Conservation (phyloP, 1,284 basidiomycete species). For the Pseudozyma sp. region DNA sequence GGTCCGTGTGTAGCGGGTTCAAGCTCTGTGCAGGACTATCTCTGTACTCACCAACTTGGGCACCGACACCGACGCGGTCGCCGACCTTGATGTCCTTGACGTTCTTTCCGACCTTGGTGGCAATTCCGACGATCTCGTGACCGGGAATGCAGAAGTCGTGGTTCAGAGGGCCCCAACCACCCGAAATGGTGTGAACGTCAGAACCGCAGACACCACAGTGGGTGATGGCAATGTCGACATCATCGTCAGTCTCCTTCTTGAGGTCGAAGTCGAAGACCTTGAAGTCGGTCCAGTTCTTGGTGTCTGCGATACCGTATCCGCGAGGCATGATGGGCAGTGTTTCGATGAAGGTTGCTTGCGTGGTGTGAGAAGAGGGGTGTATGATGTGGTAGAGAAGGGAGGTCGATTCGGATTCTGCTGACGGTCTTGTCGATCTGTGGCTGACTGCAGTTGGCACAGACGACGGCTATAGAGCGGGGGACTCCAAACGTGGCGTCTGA, state of each 20-base stretch:
- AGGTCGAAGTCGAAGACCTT: constrained; percentile 66
- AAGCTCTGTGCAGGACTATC: too few species aligned
- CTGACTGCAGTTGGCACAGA: not conserved
- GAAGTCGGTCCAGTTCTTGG: constrained; percentile 67
- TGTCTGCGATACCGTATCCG: constrained; percentile 66
- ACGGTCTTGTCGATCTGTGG: not conserved
- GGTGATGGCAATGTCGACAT: constrained; percentile 63
- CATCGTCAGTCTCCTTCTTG: constrained; percentile 63
- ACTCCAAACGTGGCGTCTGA: constrained; percentile 1
- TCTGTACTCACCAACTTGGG: constrained; percentile 70
- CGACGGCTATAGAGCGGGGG: constrained; percentile 12
- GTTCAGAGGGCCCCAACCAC: constrained; percentile 64
- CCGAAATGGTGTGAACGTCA: constrained; percentile 62
- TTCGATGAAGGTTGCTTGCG: not conserved
- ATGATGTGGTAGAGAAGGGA: not conserved
- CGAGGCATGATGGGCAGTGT: constrained; percentile 35
- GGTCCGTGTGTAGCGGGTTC: too few species aligned
- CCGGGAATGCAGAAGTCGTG: constrained; percentile 70
- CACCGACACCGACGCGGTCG: constrained; percentile 77
- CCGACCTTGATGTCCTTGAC: constrained; percentile 75
- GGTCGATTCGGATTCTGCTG: not conserved
- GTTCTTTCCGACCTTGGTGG: constrained; percentile 69
- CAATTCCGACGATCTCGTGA: constrained; percentile 77
- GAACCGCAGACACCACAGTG: constrained; percentile 65
- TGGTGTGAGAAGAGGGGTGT: not conserved